phyloP scores from a whole-genome alignment of 176 grass and related monocot genomes.

The Saccharum spontaneum region DNA sequence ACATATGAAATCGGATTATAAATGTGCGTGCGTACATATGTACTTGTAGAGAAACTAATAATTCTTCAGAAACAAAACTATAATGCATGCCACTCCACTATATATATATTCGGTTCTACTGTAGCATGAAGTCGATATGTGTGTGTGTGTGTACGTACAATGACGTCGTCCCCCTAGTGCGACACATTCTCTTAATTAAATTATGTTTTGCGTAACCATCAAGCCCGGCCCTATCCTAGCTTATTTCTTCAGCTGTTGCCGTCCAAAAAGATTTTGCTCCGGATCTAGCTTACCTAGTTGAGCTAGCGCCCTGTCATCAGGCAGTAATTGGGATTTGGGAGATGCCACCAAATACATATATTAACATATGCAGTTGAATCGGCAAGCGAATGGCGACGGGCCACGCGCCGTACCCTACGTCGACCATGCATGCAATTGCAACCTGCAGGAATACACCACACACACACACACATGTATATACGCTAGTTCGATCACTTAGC shows the following conservation, averaged over 20 bases:
- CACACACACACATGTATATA: neutral
- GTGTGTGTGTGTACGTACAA: neutral
- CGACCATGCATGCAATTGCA: neutral
- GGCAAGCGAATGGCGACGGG: neutral
- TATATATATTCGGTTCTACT: neutral
- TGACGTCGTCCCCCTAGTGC: neutral
- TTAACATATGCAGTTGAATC: neutral
- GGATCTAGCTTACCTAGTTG: constrained; percentile 27
- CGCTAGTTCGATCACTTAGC: too few relatives aligned
- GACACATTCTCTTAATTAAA: neutral
- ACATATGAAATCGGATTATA: too few relatives aligned
- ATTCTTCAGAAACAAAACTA: neutral
- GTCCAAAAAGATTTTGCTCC: constrained; percentile 13
- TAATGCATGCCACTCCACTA: neutral
- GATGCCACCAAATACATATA: constrained; percentile 19
- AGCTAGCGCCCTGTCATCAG: neutral
- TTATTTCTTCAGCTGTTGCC: constrained; percentile 24
- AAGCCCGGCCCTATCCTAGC: neutral
- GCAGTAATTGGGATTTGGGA: neutral
- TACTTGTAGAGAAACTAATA: too few relatives aligned
- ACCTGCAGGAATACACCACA: too few relatives aligned
- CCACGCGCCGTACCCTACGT: neutral
- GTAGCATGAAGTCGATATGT: neutral
- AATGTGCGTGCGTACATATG: too few relatives aligned
- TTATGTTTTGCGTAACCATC: constrained; percentile 7